Evolutionary conservation across 176 grass and related monocot genomes (phyloP).

Genomic region (Avena atlantica): DNA sequence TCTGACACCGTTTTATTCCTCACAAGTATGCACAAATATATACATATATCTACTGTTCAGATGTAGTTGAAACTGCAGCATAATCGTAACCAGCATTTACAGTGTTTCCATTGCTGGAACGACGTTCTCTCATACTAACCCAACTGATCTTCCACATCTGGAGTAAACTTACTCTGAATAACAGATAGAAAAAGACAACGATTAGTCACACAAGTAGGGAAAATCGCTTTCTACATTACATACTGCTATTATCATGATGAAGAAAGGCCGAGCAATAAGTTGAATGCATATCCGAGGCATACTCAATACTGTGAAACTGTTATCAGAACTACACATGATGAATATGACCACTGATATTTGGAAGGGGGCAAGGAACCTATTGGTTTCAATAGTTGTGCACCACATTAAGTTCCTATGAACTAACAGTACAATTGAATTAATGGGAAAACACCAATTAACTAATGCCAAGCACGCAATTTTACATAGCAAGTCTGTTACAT

Average conservation of each 20-base stretch:
- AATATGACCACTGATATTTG: no score
- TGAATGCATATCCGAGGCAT: neutral
- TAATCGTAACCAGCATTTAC: slow-evolving; percentile 51
- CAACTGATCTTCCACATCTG: slow-evolving; percentile 61
- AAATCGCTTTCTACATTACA: neutral
- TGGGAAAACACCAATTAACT: neutral
- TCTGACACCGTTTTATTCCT: neutral
- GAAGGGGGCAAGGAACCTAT: no score
- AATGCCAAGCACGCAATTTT: neutral
- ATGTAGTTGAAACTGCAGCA: slow-evolving; percentile 49
- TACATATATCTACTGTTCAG: slow-evolving; percentile 34
- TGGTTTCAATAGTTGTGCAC: no score
- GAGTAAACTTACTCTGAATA: slow-evolving; percentile 60
- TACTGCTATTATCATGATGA: neutral
- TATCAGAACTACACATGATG: no score
- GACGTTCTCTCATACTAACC: slow-evolving; percentile 48
- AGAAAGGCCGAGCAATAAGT: neutral
- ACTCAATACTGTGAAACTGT: neutral
- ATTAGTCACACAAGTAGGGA: neutral
- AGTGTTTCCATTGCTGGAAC: slow-evolving; percentile 34
- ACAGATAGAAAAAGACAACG: no score
- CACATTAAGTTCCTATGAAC: neutral
- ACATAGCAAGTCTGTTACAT: neutral
- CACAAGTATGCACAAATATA: neutral
- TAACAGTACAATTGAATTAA: neutral